These are phyloP conservation scores for Biscogniauxia mediterranea DNA, from an alignment of 2,329 filamentous ascomycete species.

Conservation along the genomic window DNA sequence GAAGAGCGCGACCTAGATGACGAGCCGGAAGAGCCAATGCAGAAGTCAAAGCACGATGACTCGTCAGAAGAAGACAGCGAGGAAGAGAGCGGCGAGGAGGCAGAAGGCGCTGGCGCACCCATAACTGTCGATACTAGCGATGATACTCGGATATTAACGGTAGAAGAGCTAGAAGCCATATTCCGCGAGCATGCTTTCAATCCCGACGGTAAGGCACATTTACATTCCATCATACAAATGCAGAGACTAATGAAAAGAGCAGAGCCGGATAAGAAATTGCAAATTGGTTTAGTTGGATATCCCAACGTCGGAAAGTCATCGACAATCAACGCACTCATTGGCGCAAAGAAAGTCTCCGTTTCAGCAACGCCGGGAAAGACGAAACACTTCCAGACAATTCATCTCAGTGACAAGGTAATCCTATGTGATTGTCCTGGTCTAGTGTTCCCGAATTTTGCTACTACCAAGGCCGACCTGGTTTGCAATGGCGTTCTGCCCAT, in stretches of 20 bases:
- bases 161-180: slow-evolving; percentile 86
- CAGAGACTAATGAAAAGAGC: slow-evolving; percentile 22
- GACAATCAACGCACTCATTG: slow-evolving; percentile 98
- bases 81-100: slow-evolving; percentile 39
- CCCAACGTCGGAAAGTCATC: slow-evolving; percentile 99
- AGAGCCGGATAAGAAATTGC: slow-evolving; percentile 64
- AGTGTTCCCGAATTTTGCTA: slow-evolving; percentile 97
- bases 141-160: slow-evolving; percentile 80
- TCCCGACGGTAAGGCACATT: slow-evolving; percentile 44
- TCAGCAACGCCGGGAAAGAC: slow-evolving; percentile 97
- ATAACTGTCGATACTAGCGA: slow-evolving; percentile 46
- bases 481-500: slow-evolving; percentile 94
- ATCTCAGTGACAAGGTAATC: slow-evolving; percentile 83
- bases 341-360: slow-evolving; percentile 97
- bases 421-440: slow-evolving; percentile 98
- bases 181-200: slow-evolving; percentile 74
- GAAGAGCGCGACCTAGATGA: slow-evolving; percentile 63
- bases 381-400: slow-evolving; percentile 98
- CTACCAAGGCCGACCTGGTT: slow-evolving; percentile 92
- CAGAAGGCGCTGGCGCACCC: slow-evolving; percentile 35
- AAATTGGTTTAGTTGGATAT: slow-evolving; percentile 93
- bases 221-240: neutral
- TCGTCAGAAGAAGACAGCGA: slow-evolving; percentile 29
- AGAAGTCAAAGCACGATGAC: slow-evolving; percentile 21
- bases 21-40: slow-evolving; percentile 41